These are phyloP conservation scores for Capillidium rhysosporum DNA, from an alignment of 371 early-diverging fungal genomes.

Conservation along the genomic window DNA sequence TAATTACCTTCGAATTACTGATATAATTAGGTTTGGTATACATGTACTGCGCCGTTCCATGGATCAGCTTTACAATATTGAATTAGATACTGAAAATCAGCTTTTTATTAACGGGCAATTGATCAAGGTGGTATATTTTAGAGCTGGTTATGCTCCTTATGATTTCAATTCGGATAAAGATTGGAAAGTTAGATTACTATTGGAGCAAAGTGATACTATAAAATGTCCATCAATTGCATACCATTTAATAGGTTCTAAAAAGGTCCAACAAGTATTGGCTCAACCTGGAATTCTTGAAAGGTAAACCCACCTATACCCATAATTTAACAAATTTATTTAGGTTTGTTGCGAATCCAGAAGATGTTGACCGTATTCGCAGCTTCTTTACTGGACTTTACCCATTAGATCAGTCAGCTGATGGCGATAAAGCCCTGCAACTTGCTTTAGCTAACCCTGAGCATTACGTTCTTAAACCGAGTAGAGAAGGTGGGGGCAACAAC, in stretches of 20 bases:
- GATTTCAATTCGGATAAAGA: slow-evolving; percentile 62
- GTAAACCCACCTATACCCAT: slow-evolving; percentile 13
- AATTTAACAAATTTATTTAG: slow-evolving; percentile 10
- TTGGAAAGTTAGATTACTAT: slow-evolving; percentile 66
- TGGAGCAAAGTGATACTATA: slow-evolving; percentile 67
- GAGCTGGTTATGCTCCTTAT: slow-evolving; percentile 80
- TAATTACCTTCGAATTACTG: not conserved
- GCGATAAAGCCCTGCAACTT: slow-evolving; percentile 36
- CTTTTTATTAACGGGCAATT: slow-evolving; percentile 39
- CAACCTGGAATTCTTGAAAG: slow-evolving; percentile 59
- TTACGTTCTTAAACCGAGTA: slow-evolving; percentile 87
- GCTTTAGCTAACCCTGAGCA: slow-evolving; percentile 40
- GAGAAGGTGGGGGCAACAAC: slow-evolving; percentile 95
- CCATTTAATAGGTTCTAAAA: slow-evolving; percentile 90
- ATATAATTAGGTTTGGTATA: slow-evolving; percentile 29
- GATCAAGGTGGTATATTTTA: slow-evolving; percentile 76
- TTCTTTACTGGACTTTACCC: slow-evolving; percentile 83
- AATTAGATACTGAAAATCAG: slow-evolving; percentile 22
- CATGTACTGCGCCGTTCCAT: slow-evolving; percentile 40
- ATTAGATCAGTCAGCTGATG: slow-evolving; percentile 46
- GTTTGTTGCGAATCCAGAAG: slow-evolving; percentile 29
- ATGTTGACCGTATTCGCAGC: slow-evolving; percentile 33
- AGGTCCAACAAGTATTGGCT: slow-evolving; percentile 85
- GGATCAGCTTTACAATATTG: slow-evolving; percentile 33
- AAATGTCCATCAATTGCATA: slow-evolving; percentile 83